Evolutionary conservation across 371 early-diverging fungal genomes (phyloP).

Genomic region (Zychaea mexicana): DNA sequence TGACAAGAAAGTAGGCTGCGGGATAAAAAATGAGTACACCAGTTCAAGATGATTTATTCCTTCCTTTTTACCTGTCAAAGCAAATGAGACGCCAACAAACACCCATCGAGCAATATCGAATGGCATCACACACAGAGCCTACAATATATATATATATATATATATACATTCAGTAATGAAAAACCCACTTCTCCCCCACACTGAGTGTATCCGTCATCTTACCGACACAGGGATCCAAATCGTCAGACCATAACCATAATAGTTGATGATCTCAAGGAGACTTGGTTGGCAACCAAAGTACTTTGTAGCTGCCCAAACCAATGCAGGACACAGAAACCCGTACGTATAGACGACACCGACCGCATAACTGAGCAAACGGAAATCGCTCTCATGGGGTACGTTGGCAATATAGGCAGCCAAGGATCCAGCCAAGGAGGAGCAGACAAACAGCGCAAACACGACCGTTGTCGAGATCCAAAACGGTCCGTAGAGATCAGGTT

Average conservation of each 20-base stretch:
- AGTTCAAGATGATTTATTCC: not conserved
- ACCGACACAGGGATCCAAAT: slow-evolving; percentile 94
- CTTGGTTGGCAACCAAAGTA: slow-evolving; percentile 84
- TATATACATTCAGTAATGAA: not conserved
- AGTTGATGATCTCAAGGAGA: slow-evolving; percentile 79
- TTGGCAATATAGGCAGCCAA: slow-evolving; percentile 71
- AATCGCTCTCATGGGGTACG: slow-evolving; percentile 68
- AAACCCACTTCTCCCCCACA: no score
- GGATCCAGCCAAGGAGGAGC: slow-evolving; percentile 84
- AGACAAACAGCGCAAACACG: slow-evolving; percentile 88
- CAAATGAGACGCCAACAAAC: slow-evolving; percentile 64
- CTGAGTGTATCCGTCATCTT: slow-evolving; percentile 16
- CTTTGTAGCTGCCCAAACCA: slow-evolving; percentile 82
- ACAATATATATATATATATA: not conserved
- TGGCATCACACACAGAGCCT: slow-evolving; percentile 75
- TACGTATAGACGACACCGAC: slow-evolving; percentile 82
- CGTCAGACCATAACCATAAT: slow-evolving; percentile 92
- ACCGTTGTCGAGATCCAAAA: slow-evolving; percentile 97
- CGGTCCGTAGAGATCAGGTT: slow-evolving; percentile 66
- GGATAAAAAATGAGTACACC: slow-evolving; percentile 1
- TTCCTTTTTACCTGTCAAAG: slow-evolving; percentile 44
- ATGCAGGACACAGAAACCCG: slow-evolving; percentile 67
- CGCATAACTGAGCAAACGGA: slow-evolving; percentile 80
- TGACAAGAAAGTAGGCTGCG: slow-evolving; percentile 49
- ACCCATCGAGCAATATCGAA: slow-evolving; percentile 67